These are phyloP conservation scores for Suillus cothurnatus DNA, from an alignment of 768 basidiomycete species.

Conservation along the genomic window DNA sequence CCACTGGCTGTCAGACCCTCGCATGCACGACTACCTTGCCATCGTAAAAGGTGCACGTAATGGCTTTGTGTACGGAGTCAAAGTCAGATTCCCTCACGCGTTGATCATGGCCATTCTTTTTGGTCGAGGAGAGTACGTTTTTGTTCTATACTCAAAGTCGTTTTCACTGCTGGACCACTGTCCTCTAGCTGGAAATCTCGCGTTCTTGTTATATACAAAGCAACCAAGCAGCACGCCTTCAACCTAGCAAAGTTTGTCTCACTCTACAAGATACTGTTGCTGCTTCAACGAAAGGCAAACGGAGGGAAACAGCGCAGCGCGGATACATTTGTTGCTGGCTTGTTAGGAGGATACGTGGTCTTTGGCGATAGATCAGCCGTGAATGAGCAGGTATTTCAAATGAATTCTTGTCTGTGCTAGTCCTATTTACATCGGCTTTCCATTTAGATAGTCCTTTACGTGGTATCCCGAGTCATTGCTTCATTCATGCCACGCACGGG, in stretches of 20 bases:
- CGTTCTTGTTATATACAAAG: slow-evolving; percentile 66
- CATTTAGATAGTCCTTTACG: slow-evolving; percentile 90
- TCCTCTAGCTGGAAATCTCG: slow-evolving; percentile 70
- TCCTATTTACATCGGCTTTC: slow-evolving; percentile 10
- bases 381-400: slow-evolving; percentile 76
- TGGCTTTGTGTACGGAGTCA: slow-evolving; percentile 87
- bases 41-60: slow-evolving; percentile 94
- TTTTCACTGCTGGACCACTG: slow-evolving; percentile 12
- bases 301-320: slow-evolving; percentile 77
- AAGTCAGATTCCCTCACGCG: slow-evolving; percentile 94
- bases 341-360: slow-evolving; percentile 88
- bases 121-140: slow-evolving; percentile 83
- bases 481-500: slow-evolving; percentile 85
- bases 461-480: slow-evolving; percentile 88
- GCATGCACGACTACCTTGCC: slow-evolving; percentile 87
- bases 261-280: slow-evolving; percentile 83
- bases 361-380: slow-evolving; percentile 87
- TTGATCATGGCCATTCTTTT: slow-evolving; percentile 96
- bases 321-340: slow-evolving; percentile 92
- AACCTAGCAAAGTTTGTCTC: slow-evolving; percentile 95
- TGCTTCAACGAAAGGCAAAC: slow-evolving; percentile 81
- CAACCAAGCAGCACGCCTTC: slow-evolving; percentile 88
- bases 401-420: slow-evolving; percentile 1
- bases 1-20: slow-evolving; percentile 53
- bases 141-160: slow-evolving; percentile 7